Percentiles rank a stretch among this genome's conserved stretches.
These are phyloP conservation scores for Blastobotrys elegans DNA, from an alignment of 1,139 yeast species.

Conservation along the genomic window DNA sequence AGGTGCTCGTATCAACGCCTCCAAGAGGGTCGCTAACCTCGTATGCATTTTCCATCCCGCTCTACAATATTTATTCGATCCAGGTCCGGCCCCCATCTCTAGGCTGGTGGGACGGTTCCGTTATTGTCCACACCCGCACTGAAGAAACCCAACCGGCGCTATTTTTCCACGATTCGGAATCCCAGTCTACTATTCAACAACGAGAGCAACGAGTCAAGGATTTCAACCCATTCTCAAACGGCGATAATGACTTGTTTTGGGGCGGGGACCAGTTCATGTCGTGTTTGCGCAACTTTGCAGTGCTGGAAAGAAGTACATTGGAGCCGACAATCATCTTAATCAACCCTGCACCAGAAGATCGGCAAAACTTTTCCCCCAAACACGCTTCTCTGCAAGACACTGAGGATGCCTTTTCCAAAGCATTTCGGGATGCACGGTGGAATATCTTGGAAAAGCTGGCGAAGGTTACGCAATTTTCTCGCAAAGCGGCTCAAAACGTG, in stretches of 20 bases:
- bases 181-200: constrained; percentile 63
- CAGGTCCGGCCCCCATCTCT: constrained; percentile 78
- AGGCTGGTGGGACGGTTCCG: constrained; percentile 92
- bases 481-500: constrained; percentile 51
- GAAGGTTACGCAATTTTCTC: constrained; percentile 65
- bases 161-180: constrained; percentile 88
- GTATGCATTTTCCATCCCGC: constrained; percentile 59
- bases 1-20: constrained; percentile 47
- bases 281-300: constrained; percentile 49
- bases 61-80: constrained; percentile 64
- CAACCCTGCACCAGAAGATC: constrained; percentile 76
- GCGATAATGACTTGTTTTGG: constrained; percentile 63
- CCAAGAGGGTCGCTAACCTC: constrained; percentile 49
- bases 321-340: constrained; percentile 71
- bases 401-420: constrained; percentile 27
- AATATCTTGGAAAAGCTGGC: constrained; percentile 80
- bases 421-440: constrained; percentile 75
- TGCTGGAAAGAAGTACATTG: constrained; percentile 60
- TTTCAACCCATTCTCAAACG: constrained; percentile 69
- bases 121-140: constrained; percentile 61
- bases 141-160: constrained; percentile 74
- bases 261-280: constrained; percentile 79
- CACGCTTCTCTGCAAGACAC: constrained; percentile 30
- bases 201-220: constrained; percentile 54
- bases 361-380: constrained; percentile 67